A percentile compares a stretch with the other conserved stretches of the same genome.
These are phyloP conservation scores for Podila horticola DNA, from an alignment of 192 early-diverging fungal species.

Conservation along the genomic window DNA sequence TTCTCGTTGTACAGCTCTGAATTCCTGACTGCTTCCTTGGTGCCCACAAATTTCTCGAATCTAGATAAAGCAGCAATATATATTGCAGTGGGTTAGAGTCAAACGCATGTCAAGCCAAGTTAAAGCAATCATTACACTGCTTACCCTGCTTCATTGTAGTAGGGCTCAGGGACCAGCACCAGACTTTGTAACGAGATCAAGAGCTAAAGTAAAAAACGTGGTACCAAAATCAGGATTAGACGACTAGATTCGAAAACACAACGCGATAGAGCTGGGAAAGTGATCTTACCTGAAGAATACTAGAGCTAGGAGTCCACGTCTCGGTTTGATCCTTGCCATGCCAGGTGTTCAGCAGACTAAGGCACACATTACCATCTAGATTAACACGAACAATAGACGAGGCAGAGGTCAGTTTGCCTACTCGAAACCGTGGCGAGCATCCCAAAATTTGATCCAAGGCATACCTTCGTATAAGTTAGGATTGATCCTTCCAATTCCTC, in stretches of 20 bases:
- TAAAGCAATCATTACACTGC: not conserved
- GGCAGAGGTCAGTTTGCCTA: not conserved
- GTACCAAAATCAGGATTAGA: not conserved
- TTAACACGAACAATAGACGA: not conserved
- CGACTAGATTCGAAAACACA: not conserved
- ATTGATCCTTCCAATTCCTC: constrained; percentile 65
- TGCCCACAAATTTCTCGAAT: constrained; percentile 66
- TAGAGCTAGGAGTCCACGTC: constrained; percentile 61
- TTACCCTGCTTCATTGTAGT: constrained; percentile 70
- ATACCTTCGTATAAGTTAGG: constrained; percentile 68
- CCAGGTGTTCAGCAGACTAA: constrained; percentile 70
- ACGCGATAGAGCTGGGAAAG: too few relatives aligned
- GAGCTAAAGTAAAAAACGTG: constrained; percentile 4
- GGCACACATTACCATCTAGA: constrained; percentile 66
- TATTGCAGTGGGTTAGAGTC: not conserved
- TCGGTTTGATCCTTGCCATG: constrained; percentile 60
- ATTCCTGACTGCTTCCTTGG: constrained; percentile 56
- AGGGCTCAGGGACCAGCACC: constrained; percentile 62
- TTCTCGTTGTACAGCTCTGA: constrained; percentile 68
- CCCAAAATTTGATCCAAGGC: not conserved
- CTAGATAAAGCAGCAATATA: constrained; percentile 3
- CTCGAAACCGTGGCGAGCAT: not conserved
- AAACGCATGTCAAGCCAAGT: not conserved
- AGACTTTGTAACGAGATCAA: constrained; percentile 68
- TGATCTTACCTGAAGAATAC: constrained; percentile 52